A percentile compares a stretch with the other conserved stretches of the same genome.
phyloP scores from a whole-genome alignment of 495 filamentous ascomycete species.

The Trichoderma gamsii region DNA sequence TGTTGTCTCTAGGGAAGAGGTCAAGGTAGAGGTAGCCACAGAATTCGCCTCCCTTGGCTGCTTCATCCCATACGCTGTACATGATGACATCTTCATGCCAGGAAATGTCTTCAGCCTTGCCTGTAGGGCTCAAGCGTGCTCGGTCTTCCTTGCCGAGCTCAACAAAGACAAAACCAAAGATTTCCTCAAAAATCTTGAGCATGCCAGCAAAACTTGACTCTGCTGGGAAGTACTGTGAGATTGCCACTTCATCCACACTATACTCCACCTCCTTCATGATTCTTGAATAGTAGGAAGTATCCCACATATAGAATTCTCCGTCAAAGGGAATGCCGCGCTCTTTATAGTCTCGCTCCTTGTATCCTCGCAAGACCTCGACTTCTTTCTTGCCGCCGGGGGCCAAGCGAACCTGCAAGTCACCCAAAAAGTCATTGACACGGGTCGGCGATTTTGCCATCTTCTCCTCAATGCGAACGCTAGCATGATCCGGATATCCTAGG shows the following conservation, averaged over 20 bases:
- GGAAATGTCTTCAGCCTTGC: conserved; percentile 51
- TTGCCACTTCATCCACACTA: conserved; percentile 77
- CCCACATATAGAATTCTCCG: conserved; percentile 87
- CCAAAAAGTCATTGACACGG: conserved; percentile 78
- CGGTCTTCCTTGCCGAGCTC: conserved; percentile 57
- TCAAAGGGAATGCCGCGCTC: conserved; percentile 52
- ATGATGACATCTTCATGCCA: conserved; percentile 60
- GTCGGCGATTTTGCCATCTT: conserved; percentile 96
- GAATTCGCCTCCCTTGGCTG: conserved; percentile 49
- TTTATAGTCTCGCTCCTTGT: conserved; percentile 74
- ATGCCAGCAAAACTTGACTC: conserved; percentile 78
- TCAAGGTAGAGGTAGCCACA: conserved; percentile 63
- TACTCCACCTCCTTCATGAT: conserved; percentile 91
- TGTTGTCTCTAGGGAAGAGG: conserved; percentile 54
- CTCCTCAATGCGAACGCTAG: conserved; percentile 83
- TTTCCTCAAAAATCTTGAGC: conserved; percentile 88
- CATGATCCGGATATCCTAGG: conserved; percentile 87
- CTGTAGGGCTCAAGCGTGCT: conserved; percentile 42
- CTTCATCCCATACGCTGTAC: conserved; percentile 59
- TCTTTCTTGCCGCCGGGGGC: conserved; percentile 74
- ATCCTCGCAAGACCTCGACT: conserved; percentile 58
- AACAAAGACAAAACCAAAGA: conserved; percentile 89
- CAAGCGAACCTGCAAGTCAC: conserved; percentile 68
- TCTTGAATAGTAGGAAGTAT: conserved; percentile 74
- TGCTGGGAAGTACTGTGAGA: conserved; percentile 92